phyloP scores from a whole-genome alignment of 2,329 filamentous ascomycete genomes.

The Coniochaeta hoffmannii region DNA sequence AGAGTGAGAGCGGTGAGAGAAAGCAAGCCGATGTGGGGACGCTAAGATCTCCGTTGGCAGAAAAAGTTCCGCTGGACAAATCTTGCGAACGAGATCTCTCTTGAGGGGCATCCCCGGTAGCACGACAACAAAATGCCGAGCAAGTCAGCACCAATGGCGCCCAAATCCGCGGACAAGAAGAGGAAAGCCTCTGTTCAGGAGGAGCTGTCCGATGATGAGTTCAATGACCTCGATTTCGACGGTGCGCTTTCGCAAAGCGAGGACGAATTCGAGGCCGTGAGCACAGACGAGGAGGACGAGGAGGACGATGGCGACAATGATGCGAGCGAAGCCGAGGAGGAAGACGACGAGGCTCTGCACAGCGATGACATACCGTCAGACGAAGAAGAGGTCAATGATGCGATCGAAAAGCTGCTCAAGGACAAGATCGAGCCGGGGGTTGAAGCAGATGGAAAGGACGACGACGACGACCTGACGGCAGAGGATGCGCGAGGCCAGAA shows the following conservation, averaged over 20 bases:
- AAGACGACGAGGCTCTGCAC: slow-evolving; percentile 27
- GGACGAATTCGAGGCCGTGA: slow-evolving; percentile 49
- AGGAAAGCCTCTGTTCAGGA: slow-evolving; percentile 52
- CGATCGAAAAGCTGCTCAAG: slow-evolving; percentile 24
- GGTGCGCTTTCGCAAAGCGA: slow-evolving; percentile 51
- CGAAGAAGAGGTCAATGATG: slow-evolving; percentile 25
- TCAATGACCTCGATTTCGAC: slow-evolving; percentile 45
- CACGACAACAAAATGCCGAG: slow-evolving; percentile 2
- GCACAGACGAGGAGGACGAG: slow-evolving; percentile 32
- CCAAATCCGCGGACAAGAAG: slow-evolving; percentile 44
- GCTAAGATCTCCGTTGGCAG: neutral
- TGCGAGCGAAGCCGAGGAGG: slow-evolving; percentile 32
- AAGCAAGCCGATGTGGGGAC: no score
- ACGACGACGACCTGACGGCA: slow-evolving; percentile 23
- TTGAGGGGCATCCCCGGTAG: neutral
- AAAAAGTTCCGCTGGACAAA: neutral
- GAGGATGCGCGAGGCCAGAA: slow-evolving; percentile 21
- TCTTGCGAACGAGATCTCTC: neutral
- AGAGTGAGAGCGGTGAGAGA: neutral
- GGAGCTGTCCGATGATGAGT: slow-evolving; percentile 54
- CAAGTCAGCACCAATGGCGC: slow-evolving; percentile 26
- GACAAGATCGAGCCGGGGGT: slow-evolving; percentile 19
- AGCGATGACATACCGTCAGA: slow-evolving; percentile 36
- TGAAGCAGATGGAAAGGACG: slow-evolving; percentile 21
- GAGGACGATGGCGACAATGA: slow-evolving; percentile 32